A percentile compares a stretch with the other conserved stretches of the same genome.
Conservation (phyloP, 805 yeast species). For the Nakazawaea molendinolei region DNA sequence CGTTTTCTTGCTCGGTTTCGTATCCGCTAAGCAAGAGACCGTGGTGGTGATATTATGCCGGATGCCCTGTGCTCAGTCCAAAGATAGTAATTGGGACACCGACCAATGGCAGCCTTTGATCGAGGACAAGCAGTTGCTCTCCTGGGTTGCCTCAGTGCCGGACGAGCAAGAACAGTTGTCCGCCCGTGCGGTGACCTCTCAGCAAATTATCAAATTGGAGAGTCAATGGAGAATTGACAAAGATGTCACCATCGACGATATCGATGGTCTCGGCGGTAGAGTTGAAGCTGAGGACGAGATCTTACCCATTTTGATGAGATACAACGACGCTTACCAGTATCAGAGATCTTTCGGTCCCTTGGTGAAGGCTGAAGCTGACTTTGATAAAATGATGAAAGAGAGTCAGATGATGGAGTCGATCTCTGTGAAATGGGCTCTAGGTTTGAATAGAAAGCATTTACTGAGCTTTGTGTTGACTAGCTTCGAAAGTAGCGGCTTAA, state of each 20-base stretch:
- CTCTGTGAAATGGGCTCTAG: conserved; percentile 66
- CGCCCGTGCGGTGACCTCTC: conserved; percentile 49
- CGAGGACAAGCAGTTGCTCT: conserved; percentile 66
- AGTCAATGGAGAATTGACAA: conserved; percentile 74
- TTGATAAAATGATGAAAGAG: conserved; percentile 68
- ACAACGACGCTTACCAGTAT: conserved; percentile 77
- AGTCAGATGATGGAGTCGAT: conserved; percentile 71
- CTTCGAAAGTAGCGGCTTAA: conserved; percentile 56
- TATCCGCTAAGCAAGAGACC: conserved; percentile 78
- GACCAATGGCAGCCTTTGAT: conserved; percentile 83
- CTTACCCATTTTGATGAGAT: conserved; percentile 67
- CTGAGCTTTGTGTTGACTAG: conserved; percentile 67
- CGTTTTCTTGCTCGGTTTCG: conserved; percentile 77
- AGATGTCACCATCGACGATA: conserved; percentile 65
- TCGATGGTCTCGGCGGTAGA: conserved; percentile 27
- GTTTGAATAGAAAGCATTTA: conserved; percentile 55
- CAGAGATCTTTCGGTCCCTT: conserved; percentile 82
- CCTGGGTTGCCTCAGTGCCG: conserved; percentile 79
- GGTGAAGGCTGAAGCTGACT: conserved; percentile 74
- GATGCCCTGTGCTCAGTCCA: conserved; percentile 76
- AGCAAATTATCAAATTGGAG: conserved; percentile 68
- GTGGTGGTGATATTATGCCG: conserved; percentile 85
- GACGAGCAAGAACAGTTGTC: conserved; percentile 52
- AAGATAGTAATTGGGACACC: conserved; percentile 81
- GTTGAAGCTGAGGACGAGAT: conserved; percentile 34